phyloP scores from a whole-genome alignment of 2,329 filamentous ascomycete species.

The Scortechinia acanthostroma region DNA sequence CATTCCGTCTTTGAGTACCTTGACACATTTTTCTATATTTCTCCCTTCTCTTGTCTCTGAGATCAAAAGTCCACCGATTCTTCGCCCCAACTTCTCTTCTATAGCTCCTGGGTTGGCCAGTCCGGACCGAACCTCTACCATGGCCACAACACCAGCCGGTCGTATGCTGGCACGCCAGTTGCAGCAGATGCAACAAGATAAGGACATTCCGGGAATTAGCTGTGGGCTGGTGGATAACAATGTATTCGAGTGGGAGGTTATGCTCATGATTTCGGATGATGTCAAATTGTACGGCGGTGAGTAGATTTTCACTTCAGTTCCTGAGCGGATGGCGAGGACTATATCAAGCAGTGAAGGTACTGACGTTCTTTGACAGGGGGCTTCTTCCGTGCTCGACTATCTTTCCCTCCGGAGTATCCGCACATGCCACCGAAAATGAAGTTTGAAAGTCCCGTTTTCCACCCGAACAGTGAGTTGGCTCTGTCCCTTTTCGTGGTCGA shows the following conservation, averaged over 20 bases:
- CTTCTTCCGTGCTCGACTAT: constrained; percentile 60
- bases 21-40: too few relatives aligned
- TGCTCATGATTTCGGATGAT: constrained; percentile 71
- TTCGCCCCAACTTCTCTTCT: too few relatives aligned
- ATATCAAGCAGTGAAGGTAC: neutral
- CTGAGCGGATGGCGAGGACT: neutral
- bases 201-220: constrained; percentile 70
- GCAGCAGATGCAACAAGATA: constrained; percentile 68
- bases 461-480: constrained; percentile 43
- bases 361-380: too few relatives aligned
- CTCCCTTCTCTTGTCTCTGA: too few relatives aligned
- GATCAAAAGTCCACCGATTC: too few relatives aligned
- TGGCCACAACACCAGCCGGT: constrained; percentile 35
- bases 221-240: constrained; percentile 62
- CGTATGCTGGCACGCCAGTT: constrained; percentile 61
- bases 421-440: constrained; percentile 64
- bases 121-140: neutral
- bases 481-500: neutral
- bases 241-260: constrained; percentile 72
- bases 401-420: constrained; percentile 63
- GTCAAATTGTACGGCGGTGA: constrained; percentile 62
- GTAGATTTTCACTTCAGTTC: constrained; percentile 11
- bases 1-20: too few relatives aligned
- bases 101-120: too few relatives aligned
- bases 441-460: constrained; percentile 62